phyloP scores from a whole-genome alignment of 345 rosid genomes.

The Gossypium bickii region DNA sequence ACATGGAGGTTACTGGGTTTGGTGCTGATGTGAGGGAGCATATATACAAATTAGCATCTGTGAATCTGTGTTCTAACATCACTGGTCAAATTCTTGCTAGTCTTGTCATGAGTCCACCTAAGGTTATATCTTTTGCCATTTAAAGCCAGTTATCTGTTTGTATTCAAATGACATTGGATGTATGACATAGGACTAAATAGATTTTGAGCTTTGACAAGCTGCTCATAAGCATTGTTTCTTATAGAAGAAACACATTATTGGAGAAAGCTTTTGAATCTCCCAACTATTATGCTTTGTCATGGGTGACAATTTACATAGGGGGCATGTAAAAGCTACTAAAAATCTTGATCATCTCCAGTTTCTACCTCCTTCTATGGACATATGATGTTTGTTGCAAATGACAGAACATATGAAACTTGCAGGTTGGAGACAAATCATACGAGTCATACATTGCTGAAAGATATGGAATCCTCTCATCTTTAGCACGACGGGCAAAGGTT shows the following conservation, averaged over 20 bases:
- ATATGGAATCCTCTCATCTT: slow-evolving; percentile 80
- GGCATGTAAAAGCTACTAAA: neutral
- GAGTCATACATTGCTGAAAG: slow-evolving; percentile 70
- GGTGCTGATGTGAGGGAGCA: slow-evolving; percentile 74
- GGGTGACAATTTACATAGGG: neutral
- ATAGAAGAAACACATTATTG: neutral
- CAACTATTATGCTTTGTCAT: neutral
- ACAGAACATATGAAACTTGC: slow-evolving; percentile 19
- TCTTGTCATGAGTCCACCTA: slow-evolving; percentile 97
- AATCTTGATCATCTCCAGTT: neutral
- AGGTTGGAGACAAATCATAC: slow-evolving; percentile 91
- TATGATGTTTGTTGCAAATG: neutral
- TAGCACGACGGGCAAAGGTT: slow-evolving; percentile 93
- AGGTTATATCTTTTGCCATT: slow-evolving; percentile 40
- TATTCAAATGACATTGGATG: neutral
- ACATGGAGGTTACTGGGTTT: slow-evolving; percentile 94
- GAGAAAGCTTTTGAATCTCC: neutral
- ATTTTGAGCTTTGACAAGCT: neutral
- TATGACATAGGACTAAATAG: neutral
- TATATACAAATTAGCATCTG: slow-evolving; percentile 91
- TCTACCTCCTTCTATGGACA: neutral
- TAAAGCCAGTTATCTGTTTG: slow-evolving; percentile 2
- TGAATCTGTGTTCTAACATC: slow-evolving; percentile 90
- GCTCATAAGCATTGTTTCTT: neutral
- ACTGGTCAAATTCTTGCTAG: slow-evolving; percentile 96